Base-by-base conservation (phyloP, 306 rosid species). In the Gastrolobium villosum region DNA sequence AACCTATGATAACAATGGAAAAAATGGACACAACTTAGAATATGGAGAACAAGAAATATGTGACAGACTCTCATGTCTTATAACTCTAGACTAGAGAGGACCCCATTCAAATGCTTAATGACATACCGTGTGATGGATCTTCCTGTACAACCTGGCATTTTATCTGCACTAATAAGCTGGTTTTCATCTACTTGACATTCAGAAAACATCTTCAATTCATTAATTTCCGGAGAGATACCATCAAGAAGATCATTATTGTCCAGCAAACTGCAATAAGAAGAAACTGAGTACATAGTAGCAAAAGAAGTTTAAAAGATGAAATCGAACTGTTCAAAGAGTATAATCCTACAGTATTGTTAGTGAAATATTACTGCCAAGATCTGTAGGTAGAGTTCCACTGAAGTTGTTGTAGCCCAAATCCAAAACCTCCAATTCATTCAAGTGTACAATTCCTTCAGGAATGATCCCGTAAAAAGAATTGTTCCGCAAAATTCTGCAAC, bases 391-490 rank as follows among this genome's bases (percentile, higher is more conserved):
- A 20, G 90, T 80, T 70, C 93, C 97, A 5, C 78, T 86, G 83
- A 92, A 91, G 80, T 90, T 84, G 82, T 95, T 93, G 87, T 73
- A 90, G 81, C 99, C 96, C 84, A 95, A 87, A 88, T 95, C 99
- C 63, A 95, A 86, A 84, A 87, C 86, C 89, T 93, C 99, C 79
- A 93, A 87, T 69, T 89, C 98, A 59, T 88, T 82, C 87, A 95
- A 78, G 72, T 83, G 72, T 4, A 72, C 84, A 15, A 95, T 80
- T 78, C 76, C 93, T 63, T 79, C 83, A 4, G 97, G 99, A 79
- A 95, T 88, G 65, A 31, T 61, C 45, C 99, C 98, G 0, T 62
- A 72, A 78, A 95, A 86, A 69, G 92, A 89, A 61, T 95, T 95
- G 82, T 95, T 95, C 65, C 97, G 90, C 89, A 95, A 85, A 79